Evolutionary conservation across 2,329 filamentous ascomycete genomes (phyloP), one percentile per base, ranked within the genome.

Genomic region (Alternaria alternata): DNA sequence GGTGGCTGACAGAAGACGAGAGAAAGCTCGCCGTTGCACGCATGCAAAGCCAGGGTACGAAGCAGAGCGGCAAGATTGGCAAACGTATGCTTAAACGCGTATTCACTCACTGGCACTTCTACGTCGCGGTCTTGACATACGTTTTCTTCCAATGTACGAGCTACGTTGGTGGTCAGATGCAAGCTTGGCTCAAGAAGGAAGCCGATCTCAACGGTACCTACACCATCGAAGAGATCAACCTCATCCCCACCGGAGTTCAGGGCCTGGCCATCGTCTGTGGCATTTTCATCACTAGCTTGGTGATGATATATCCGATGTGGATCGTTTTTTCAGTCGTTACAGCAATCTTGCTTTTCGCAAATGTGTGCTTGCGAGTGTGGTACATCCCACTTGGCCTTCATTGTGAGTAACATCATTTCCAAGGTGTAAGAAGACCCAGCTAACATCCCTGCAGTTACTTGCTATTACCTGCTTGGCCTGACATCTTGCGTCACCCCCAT

Each of bases 231-330:
- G 75, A 84, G 59, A 79, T 83, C 61, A 85, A 85, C 63, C 73
- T 81, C 47, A 76, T 84, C 3, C 83, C 83, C 0, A 84, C 82
- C 0, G 80, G 78, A n/a, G 78, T 76, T 1, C 79, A 81, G 53
- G 81, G 77, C 4, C 78, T 84, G 57, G 78, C 75, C 1, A 82
- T 83, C n/a, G 69, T 84, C 11, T 72, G 78, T 0, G 83, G 81
- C 0, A 82, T 82, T 76, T 68, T 83, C 0, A 81, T 81, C 1
- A 81, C 82, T 0, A 83, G 81, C 0, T 63, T 85, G 14, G 82
- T 82, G 4, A 78, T 81, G 20, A 82, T 84, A 1, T 83, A 83
- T 52, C 81, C 82, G 0, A 72, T 79, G 7, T 84, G 82, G 82
- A 66, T 75, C 2, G 79, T 84, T 1, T 84, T 81, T 55, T 79